Base-by-base conservation (phyloP, 257 asterid genomes). In the Henckelia pumila region DNA sequence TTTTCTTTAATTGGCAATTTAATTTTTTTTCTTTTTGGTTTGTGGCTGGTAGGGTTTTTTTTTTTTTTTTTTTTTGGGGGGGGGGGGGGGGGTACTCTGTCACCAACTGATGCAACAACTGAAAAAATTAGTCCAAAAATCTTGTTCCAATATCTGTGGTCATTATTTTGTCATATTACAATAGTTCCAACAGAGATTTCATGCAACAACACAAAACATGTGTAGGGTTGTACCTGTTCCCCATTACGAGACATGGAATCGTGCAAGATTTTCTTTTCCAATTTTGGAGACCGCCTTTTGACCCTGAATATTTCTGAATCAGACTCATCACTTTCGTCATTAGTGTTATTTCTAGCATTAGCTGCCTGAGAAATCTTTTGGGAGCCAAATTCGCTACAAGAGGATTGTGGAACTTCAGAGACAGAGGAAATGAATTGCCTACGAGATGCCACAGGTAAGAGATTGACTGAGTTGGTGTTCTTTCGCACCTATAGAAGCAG, bases 231-330 rank as follows among this genome's bases (percentile, higher is more conserved):
- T 84, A 92, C 98, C 96, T 88, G 96, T 29, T 82, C 88, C 32
- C 77, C 67, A 63, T 77, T 81, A 63, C 61, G 68, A 79, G 84
- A 66, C 14, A 35, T 19, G 57, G 82, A 59, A 78, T 77, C 83
- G 7, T 67, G 79, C 56, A 56, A 75, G 71, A 69, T 79, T 75
- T 76, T 83, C 63, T 67, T 82, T 33, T 84, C 95, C 70, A 80
- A 73, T 82, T 83, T 91, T 25, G 71, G 76, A 67, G 95, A 81
- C 49, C 95, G 79, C 57, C 97, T 75, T 81, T 90, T 93, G 62
- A 93, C 99, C 73, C 99, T 76, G 73, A 93, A 93, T 63, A 84
- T 79, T 78, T 88, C 97, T 61, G 92, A 80, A 82, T 93, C 98
- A 70, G 97, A 93, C 64, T 82, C 89, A 8, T 85, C 98, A 37